Conservation (phyloP, 495 filamentous ascomycete species). For the Hyaloscypha hepaticicola region DNA sequence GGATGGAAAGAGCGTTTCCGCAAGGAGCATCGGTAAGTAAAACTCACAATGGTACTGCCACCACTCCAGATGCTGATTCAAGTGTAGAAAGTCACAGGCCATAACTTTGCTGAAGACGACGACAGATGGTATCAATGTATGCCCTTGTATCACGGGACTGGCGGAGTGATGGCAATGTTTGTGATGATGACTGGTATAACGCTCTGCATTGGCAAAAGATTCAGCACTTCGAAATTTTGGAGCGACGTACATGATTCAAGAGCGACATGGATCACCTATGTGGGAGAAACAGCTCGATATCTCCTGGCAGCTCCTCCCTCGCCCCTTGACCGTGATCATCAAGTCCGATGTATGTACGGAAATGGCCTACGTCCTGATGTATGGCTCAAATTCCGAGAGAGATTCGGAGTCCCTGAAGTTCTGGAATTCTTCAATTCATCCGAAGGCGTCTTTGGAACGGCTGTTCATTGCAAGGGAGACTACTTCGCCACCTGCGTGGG, state of each 20-base stretch:
- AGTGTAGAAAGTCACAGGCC: slow-evolving; percentile 44
- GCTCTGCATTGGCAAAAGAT: slow-evolving; percentile 67
- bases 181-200: slow-evolving; percentile 57
- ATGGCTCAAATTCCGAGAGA: slow-evolving; percentile 66
- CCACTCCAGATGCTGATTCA: neutral
- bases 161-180: slow-evolving; percentile 47
- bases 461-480: slow-evolving; percentile 58
- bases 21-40: slow-evolving; percentile 3
- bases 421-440: slow-evolving; percentile 67
- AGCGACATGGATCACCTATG: slow-evolving; percentile 73
- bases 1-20: slow-evolving; percentile 31
- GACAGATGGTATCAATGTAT: slow-evolving; percentile 76
- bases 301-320: slow-evolving; percentile 67
- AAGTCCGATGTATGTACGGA: slow-evolving; percentile 66
- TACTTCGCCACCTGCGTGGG: slow-evolving; percentile 65
- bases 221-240: slow-evolving; percentile 74
- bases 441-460: slow-evolving; percentile 59
- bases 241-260: slow-evolving; percentile 64
- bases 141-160: slow-evolving; percentile 81
- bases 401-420: slow-evolving; percentile 59
- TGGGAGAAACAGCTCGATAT: slow-evolving; percentile 80
- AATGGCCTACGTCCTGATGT: slow-evolving; percentile 79
- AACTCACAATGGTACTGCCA: neutral
- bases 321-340: slow-evolving; percentile 62
- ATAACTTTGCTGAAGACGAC: slow-evolving; percentile 42